A percentile compares a stretch with the other conserved stretches of the same genome.
Conservation (phyloP, 495 filamentous ascomycete genomes). For the Geoglossum glabrum region DNA sequence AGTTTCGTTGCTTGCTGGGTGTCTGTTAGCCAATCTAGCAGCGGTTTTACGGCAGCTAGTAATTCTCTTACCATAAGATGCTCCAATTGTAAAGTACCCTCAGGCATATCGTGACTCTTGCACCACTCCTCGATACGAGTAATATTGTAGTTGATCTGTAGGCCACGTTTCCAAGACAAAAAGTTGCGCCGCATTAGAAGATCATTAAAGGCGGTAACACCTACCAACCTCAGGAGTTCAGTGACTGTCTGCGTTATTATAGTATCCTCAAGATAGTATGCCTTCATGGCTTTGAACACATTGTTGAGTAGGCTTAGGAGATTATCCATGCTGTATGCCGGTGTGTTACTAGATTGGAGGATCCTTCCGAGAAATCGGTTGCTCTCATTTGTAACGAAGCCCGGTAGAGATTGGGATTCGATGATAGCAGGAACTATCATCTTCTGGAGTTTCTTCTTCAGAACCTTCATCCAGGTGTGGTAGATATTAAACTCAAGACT, state of each 20-base stretch:
- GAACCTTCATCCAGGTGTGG: conserved; percentile 99
- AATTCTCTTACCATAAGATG: conserved; percentile 65
- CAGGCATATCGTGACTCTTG: conserved; percentile 99
- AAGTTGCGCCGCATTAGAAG: conserved; percentile 95
- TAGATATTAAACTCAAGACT: conserved; percentile 99
- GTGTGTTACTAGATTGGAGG: conserved; percentile 64
- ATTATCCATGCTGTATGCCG: conserved; percentile 98
- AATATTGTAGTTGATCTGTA: conserved; percentile 99
- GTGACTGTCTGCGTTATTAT: conserved; percentile 92
- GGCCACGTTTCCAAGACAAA: conserved; percentile 95
- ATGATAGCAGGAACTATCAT: conserved; percentile 99
- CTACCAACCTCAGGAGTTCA: conserved; percentile 80
- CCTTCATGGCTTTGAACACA: conserved; percentile 95
- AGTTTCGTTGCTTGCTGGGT: conserved; percentile 90
- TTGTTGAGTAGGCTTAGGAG: conserved; percentile 89
- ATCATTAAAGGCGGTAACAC: conserved; percentile 98
- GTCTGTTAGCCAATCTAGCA: conserved; percentile 7
- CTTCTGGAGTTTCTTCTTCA: conserved; percentile 96
- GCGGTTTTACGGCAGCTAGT: background rate
- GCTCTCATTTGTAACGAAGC: conserved; percentile 95
- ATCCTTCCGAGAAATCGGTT: conserved; percentile 96
- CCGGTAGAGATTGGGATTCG: conserved; percentile 92
- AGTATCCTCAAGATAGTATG: conserved; percentile 86
- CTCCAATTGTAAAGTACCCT: conserved; percentile 91
- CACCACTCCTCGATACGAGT: conserved; percentile 99